Base-by-base conservation (phyloP, 2,329 filamentous ascomycete genomes). In the Elsinoe perseae region DNA sequence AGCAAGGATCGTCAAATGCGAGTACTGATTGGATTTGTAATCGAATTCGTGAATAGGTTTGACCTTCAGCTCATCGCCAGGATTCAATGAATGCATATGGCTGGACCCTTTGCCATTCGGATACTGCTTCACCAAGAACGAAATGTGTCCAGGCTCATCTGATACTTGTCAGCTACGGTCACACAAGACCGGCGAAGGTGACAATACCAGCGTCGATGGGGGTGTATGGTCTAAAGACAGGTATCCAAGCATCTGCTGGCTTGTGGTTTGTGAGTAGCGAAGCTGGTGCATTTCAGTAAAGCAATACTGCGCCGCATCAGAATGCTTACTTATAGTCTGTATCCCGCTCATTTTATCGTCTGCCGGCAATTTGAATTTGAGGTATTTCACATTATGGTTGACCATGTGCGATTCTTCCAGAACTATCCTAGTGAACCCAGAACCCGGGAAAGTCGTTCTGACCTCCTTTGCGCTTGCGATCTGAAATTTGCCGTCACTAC, bases 71-170 rank as follows among this genome's bases (percentile, higher is more conserved):
- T 70, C 75, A 59, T 86, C 77, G 27, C 84, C 85, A 0, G 84
- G 84, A 14, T 71, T 63, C 4, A 88, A 73, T 2, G 77, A 80
- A 72, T 88, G 85, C n/a, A 89, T 72, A 62, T 88, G 79, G 0
- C 74, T 77, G 62, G 80, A 85, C 40, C 79, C 78, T 68, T 80
- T 82, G 59, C 85, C 85, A 53, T 77, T 70, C 2, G 84, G 83
- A 63, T 88, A 89, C 57, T 78, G 74, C 69, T 88, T 89, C 12
- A 89, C 77, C 44, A 87, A 71, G 16, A 88, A 72, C 8, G 86
- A 82, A 5, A 89, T 63, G 57, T 73, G 73, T 4, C 84, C 84
- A 1, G 75, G 73, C 34, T 82, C 73, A 34, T 81, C 80, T 78
- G 65, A 34, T 50, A 4, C 4, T 6, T 12, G 20, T 32, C 16